phyloP scores from a whole-genome alignment of 768 basidiomycete species.

The Mycena pura region DNA sequence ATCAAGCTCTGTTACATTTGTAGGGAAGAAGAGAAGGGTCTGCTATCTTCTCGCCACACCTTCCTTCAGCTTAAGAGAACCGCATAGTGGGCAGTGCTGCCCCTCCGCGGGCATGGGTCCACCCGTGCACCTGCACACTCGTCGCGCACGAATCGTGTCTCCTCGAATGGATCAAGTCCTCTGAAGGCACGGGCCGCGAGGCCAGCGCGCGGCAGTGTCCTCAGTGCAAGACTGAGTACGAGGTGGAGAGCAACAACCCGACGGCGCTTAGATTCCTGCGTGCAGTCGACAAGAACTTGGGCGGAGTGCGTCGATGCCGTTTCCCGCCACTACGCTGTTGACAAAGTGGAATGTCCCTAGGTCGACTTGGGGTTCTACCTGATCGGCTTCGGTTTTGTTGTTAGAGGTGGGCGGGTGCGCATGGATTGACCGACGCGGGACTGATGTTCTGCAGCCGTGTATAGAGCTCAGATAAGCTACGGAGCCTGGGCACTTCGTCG shows the following conservation, averaged over 20 bases:
- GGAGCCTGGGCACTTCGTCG: slow-evolving; percentile 75
- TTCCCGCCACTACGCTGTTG: no score
- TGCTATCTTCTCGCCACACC: background rate
- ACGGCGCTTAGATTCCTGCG: slow-evolving; percentile 55
- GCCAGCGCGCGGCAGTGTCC: slow-evolving; percentile 81
- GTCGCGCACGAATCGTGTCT: slow-evolving; percentile 83
- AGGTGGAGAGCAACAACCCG: slow-evolving; percentile 71
- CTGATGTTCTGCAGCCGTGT: slow-evolving; percentile 40
- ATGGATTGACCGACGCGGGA: background rate
- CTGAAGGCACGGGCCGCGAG: slow-evolving; percentile 64
- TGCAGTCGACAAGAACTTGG: slow-evolving; percentile 58
- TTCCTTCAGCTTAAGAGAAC: slow-evolving; percentile 32
- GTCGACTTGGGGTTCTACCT: slow-evolving; percentile 55
- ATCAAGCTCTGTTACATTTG: slow-evolving; percentile 85
- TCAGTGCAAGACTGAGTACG: slow-evolving; percentile 72
- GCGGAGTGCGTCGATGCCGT: slow-evolving; percentile 41
- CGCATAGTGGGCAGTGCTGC: slow-evolving; percentile 39
- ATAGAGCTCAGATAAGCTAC: slow-evolving; percentile 64
- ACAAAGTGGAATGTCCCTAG: background rate
- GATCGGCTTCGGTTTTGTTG: slow-evolving; percentile 57
- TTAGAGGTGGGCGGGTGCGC: slow-evolving; percentile 59
- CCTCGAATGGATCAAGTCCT: slow-evolving; percentile 78
- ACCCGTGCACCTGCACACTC: slow-evolving; percentile 82
- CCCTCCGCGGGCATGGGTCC: slow-evolving; percentile 70
- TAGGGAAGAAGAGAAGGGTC: slow-evolving; percentile 51